Base-by-base conservation (phyloP, 495 filamentous ascomycete genomes). In the Cercophora newfieldiana region DNA sequence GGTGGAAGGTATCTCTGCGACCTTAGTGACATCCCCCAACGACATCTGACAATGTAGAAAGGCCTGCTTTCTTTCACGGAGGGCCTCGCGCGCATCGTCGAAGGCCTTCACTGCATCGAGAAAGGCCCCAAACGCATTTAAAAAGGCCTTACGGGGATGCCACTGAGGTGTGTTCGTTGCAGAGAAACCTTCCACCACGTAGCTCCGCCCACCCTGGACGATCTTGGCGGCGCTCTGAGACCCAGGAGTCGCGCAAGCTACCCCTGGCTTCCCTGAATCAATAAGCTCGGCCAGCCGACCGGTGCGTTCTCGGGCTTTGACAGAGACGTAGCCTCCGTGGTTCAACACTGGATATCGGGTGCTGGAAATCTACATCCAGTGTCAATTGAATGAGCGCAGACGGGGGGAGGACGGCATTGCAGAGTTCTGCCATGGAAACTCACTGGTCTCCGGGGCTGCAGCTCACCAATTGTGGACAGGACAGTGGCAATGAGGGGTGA, bases 181-280 rank as follows among this genome's bases (percentile, higher is more conserved):
- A n/a, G n/a, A n/a, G n/a, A n/a, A n/a, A n/a, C 50, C 26, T 53
- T 19, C 26, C 10, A 53, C 21, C 26, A 24, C 21, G 50, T 24
- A 53, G 50, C 22, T 19, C 50, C 55, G 55, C 19, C 26, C 26
- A 30, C 29, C 54, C 29, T 30, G 54, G 26, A 47, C 47, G 44
- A 24, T 30, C 59, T 61, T 61, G 59, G 59, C 59, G 12, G 59
- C 59, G 37, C 44, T 50, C 47, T 61, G 59, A 63, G 61, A 63
- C 61, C 26, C 57, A 33, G 60, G 53, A 50, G 60, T 49, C 51
- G 48, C 49, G 61, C 61, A 37, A 63, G 48, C 30, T 21, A 63
- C 47, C 61, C 61, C 50, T 54, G 37, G 49, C 19, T 50, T 10
- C 24, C 49, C 22, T 63, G 61, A 63, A 63, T 63, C 61, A 55